Base-by-base conservation (phyloP, 768 basidiomycete species). In the Suillus subaureus region DNA sequence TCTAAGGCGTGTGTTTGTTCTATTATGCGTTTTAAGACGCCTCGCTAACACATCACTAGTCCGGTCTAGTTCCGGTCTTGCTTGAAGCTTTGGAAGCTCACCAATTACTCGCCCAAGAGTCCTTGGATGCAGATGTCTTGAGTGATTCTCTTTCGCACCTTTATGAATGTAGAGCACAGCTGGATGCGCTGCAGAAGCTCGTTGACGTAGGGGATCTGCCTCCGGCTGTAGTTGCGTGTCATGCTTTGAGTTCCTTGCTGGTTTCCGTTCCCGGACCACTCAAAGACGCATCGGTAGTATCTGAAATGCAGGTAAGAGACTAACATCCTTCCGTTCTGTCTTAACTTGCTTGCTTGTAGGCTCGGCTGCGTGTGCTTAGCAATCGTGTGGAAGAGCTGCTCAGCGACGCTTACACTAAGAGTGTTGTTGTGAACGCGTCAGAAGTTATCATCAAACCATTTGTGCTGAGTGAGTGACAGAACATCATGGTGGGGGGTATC, bases 351-450 rank as follows among this genome's bases (percentile, higher is more conserved):
- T 6, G 9, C 18, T 61, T 21, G 7, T 68, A 94, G 92, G 81
- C 79, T 60, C 85, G 80, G 68, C 82, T 87, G 65, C 83, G 82
- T 66, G 82, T 85, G 11, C 74, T 83, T 31, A 81, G 82, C 70
- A 86, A 89, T 63, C 84, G 85, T 43, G 76, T 86, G 8, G 87
- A 92, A 71, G 93, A 93, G 66, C 87, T 92, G 70, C 80, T 94
- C 28, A 85, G 82, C 68, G 87, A 91, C 56, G 89, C 89, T 3
- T 93, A 87, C 71, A 75, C 84, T 26, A 83, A 87, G 70, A 83
- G 89, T 70, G 74, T 93, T 31, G 71, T 80, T 3, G 73, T 90
- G 35, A 81, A 83, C 31, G 77, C 84, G 4, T 80, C 80, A 18
- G 81, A 83, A 66, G 69, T 92, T 35, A 74, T 77, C 35, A 81